These are phyloP conservation scores for Tirmania nivea DNA, from an alignment of 495 filamentous ascomycete species.

Conservation along the genomic window DNA sequence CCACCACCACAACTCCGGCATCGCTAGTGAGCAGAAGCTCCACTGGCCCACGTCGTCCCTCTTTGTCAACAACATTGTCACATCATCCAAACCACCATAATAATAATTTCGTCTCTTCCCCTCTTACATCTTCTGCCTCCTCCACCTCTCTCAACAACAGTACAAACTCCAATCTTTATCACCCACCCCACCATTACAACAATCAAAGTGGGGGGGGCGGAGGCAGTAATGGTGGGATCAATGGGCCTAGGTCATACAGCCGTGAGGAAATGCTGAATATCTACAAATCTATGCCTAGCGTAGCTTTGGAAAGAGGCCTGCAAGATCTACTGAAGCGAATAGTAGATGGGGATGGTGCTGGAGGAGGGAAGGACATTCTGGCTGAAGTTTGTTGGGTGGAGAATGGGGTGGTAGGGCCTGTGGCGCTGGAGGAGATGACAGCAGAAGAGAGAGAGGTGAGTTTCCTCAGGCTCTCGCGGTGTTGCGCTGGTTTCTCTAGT, in stretches of 20 bases:
- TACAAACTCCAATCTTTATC: constrained; percentile 11
- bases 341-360: constrained; percentile 54
- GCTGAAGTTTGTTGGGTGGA: constrained; percentile 81
- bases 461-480: not conserved
- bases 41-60: constrained; percentile 17
- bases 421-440: constrained; percentile 55
- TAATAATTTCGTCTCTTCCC: constrained; percentile 19
- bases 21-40: not conserved
- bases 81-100: constrained; percentile 31
- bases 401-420: constrained; percentile 45
- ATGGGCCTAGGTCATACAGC: constrained; percentile 25
- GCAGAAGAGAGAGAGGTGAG: constrained; percentile 63
- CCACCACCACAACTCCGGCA: not conserved
- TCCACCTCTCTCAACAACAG: not conserved
- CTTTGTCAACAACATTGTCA: constrained; percentile 32
- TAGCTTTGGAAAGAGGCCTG: constrained; percentile 38
- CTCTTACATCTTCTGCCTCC: constrained; percentile 28
- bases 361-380: constrained; percentile 41
- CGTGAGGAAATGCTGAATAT: constrained; percentile 67
- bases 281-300: constrained; percentile 37
- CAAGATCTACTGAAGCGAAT: constrained; percentile 42
- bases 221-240: constrained; percentile 30
- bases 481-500: constrained; percentile 12
- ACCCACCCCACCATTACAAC: constrained; percentile 19
- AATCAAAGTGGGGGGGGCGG: constrained; percentile 33